Conservation (phyloP, 306 rosid genomes). For the Mimosa bimucronata region DNA sequence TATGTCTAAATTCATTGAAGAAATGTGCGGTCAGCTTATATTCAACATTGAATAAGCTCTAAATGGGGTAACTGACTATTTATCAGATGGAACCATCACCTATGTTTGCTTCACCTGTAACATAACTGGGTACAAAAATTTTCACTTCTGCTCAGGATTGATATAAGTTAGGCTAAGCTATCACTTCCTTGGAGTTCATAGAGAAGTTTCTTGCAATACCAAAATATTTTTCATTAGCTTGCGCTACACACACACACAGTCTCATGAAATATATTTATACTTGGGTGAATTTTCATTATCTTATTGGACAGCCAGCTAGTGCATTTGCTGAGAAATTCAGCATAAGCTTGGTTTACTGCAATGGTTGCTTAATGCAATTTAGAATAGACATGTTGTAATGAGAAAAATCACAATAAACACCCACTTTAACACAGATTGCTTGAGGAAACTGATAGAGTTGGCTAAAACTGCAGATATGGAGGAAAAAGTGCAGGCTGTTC, state of each 20-base stretch:
- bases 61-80: not conserved
- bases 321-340: not conserved
- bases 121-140: not conserved
- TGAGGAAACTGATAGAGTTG: slow-evolving; percentile 7
- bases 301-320: not conserved
- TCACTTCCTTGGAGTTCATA: not conserved
- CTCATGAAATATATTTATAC: not conserved
- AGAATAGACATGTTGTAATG: not conserved
- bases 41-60: not conserved
- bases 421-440: slow-evolving; percentile 3
- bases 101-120: not conserved
- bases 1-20: slow-evolving; percentile 15
- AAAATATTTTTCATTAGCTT: not conserved
- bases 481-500: slow-evolving; percentile 67
- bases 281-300: not conserved
- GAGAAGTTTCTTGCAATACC: not conserved
- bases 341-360: not conserved
- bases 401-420: slow-evolving; percentile 8
- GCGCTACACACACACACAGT: not conserved
- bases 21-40: slow-evolving; percentile 11
- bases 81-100: not conserved
- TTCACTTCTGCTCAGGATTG: not conserved
- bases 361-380: not conserved
- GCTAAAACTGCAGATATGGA: slow-evolving; percentile 74
- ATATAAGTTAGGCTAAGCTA: not conserved